Evolutionary conservation across 2,329 filamentous ascomycete genomes (phyloP).

Genomic region (Thelonectria olida): DNA sequence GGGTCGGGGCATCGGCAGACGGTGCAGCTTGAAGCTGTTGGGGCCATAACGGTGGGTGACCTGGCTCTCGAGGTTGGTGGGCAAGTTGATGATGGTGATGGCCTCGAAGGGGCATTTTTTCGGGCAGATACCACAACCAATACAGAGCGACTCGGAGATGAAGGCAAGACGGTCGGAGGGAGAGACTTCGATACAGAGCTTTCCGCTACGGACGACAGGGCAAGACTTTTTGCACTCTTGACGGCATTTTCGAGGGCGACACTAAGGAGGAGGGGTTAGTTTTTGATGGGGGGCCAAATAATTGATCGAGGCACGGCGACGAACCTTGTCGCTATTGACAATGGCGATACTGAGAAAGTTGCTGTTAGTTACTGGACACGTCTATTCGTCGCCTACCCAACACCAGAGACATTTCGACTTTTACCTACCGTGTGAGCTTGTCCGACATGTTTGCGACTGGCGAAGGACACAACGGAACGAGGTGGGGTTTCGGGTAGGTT

Average conservation of each 20-base stretch:
- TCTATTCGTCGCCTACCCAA: neutral
- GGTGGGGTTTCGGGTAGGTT: conserved; percentile 33
- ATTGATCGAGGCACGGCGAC: conserved; percentile 25
- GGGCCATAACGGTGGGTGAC: conserved; percentile 98
- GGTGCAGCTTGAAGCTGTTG: conserved; percentile 99
- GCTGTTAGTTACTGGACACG: conserved; percentile 36
- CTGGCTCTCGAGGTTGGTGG: conserved; percentile 97
- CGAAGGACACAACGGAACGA: conserved; percentile 23
- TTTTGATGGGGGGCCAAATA: conserved; percentile 38
- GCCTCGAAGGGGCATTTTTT: conserved; percentile 99
- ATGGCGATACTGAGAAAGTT: conserved; percentile 83
- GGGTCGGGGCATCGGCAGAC: conserved; percentile 93
- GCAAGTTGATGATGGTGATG: conserved; percentile 99
- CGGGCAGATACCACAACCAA: conserved; percentile 98
- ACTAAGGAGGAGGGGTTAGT: conserved; percentile 46
- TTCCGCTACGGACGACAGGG: conserved; percentile 95
- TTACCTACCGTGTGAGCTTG: conserved; percentile 88
- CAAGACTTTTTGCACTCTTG: conserved; percentile 99
- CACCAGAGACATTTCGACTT: neutral
- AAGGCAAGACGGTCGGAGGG: conserved; percentile 93
- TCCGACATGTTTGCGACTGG: conserved; percentile 75
- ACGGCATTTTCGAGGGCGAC: conserved; percentile 77
- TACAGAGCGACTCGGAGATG: conserved; percentile 95
- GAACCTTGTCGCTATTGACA: conserved; percentile 96
- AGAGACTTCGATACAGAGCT: conserved; percentile 95